Evolutionary conservation across 2,329 filamentous ascomycete species (phyloP).

Genomic region (Fusarium penzigii): DNA sequence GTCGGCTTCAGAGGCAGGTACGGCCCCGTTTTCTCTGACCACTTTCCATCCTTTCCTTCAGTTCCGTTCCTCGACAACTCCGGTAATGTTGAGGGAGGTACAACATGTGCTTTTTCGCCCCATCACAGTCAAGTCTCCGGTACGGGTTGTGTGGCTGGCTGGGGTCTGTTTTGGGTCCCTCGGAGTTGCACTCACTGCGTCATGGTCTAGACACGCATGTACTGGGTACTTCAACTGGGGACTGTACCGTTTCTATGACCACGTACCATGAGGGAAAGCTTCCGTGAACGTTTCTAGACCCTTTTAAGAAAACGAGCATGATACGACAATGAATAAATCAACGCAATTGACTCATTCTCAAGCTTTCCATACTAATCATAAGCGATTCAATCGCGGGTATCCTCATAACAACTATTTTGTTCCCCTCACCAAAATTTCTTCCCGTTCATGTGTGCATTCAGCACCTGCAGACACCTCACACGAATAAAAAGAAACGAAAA

Average conservation of each 20-base stretch:
- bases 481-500: not conserved
- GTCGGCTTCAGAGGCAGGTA: not conserved
- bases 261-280: not conserved
- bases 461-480: too few species aligned
- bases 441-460: not conserved
- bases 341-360: too few species aligned
- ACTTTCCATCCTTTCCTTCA: conserved; percentile 15
- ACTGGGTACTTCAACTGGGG: not conserved
- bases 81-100: not conserved
- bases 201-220: not conserved
- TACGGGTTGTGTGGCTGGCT: not conserved
- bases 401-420: too few species aligned
- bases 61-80: conserved; percentile 11
- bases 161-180: too few species aligned
- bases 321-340: too few species aligned
- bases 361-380: too few species aligned
- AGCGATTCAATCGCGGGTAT: too few species aligned
- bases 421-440: not conserved
- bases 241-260: not conserved
- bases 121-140: conserved; percentile 14
- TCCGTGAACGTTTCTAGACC: too few species aligned
- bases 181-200: not conserved
- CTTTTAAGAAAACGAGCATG: too few species aligned
- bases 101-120: conserved; percentile 3
- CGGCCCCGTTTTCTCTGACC: not conserved